Evolutionary conservation across 805 yeast species (phyloP), one percentile per base, ranked within the genome.

Genomic region (Helenozyma baotianmanensis): DNA sequence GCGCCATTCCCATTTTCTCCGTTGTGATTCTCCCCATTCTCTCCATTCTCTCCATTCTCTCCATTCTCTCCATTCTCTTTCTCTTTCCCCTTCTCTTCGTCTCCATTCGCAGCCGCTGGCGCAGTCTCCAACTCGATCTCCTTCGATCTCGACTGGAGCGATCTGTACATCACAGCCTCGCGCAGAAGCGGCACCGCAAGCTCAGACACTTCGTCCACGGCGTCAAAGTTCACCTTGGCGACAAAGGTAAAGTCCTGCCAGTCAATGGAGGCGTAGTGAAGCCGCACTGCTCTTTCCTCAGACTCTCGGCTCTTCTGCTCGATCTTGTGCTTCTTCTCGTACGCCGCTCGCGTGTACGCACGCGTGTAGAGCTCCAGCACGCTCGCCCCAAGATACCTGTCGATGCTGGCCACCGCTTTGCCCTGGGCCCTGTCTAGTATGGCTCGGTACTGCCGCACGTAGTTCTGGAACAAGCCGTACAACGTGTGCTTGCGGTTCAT

Each of bases 191-290:
- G 85, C 8, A 51, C 46, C 1, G 74, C 67, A 31, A 80, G 58
- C 31, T 77, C 81, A 4, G 75, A 68, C 9, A 70, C 74, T 38
- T 70, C 66, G 53, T 80, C 88, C 6, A 74, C 56, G 2, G 76
- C 78, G 11, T 75, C 74, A 43, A 87, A 81, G 30, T 70, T 77
- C 10, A 88, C 66, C 2, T 80, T 76, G 30, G 79, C 86, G 6
- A 85, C 81, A 12, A 85, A 66, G 2, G 70, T 66, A 51, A 89
- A 90, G 41, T 83, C 85, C 35, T 80, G 79, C 98, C 98, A 90
- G 58, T 89, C 88, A 14, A 87, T 79, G 8, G 82, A 73, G 0
- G 89, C 86, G 58, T 71, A 85, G 25, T 73, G 79, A 4, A 76
- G 43, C 36, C 57, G 60, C 14, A 28, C 14, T 13, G 28, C 19